Evolutionary conservation across 345 rosid genomes (phyloP).

Genomic region (Dimocarpus longan): DNA sequence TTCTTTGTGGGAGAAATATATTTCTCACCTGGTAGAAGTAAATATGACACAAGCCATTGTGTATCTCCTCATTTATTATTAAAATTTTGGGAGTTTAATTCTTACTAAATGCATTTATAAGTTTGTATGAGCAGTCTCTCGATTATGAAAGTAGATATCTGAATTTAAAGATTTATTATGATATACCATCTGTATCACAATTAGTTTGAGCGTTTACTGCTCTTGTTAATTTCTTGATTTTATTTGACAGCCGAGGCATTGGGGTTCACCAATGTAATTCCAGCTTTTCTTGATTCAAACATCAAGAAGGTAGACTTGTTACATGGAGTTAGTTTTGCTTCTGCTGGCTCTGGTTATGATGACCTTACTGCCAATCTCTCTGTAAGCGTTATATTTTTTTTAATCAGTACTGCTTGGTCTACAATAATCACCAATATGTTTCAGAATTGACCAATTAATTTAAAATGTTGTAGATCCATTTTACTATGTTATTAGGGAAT

Average conservation of each 20-base stretch:
- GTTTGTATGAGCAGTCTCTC: too few species aligned
- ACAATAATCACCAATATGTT: too few species aligned
- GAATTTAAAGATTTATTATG: too few species aligned
- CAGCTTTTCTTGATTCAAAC: conserved; percentile 69
- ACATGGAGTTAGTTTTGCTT: conserved; percentile 87
- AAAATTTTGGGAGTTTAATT: too few species aligned
- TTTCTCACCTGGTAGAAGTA: too few species aligned
- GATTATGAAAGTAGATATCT: too few species aligned
- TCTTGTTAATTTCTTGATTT: background rate
- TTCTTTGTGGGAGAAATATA: too few species aligned
- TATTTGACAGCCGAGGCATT: conserved; percentile 58
- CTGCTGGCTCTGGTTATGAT: conserved; percentile 93
- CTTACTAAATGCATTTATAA: too few species aligned
- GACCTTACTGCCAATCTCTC: conserved; percentile 82
- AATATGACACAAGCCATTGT: too few species aligned
- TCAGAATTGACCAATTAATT: background rate
- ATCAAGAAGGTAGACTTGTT: conserved; percentile 48
- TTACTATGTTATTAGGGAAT: too few species aligned
- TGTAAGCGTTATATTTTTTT: conserved; percentile 37
- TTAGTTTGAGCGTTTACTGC: background rate
- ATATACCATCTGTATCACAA: background rate
- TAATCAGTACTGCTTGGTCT: background rate
- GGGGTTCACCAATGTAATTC: conserved; percentile 55
- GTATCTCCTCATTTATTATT: too few species aligned
- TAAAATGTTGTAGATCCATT: background rate